Evolutionary conservation across 108 stramenopile genomes (phyloP).

Genomic region (Schizochytrium sp.): DNA sequence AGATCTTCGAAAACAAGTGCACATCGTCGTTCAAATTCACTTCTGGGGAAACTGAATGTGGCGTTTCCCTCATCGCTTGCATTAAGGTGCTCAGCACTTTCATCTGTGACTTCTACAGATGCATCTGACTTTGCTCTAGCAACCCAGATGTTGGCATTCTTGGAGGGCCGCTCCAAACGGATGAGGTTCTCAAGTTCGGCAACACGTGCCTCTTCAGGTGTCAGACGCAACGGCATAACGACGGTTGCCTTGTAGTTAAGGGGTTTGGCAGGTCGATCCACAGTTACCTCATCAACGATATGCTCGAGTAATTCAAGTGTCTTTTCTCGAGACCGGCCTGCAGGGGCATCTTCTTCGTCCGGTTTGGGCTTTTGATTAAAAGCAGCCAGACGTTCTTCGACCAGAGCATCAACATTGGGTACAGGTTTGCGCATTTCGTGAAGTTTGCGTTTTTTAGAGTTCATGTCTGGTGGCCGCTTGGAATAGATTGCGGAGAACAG

Average conservation of each 20-base stretch:
- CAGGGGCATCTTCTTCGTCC: not conserved
- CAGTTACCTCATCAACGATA: not conserved
- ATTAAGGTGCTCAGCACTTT: not conserved
- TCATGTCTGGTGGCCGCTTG: constrained; percentile 46
- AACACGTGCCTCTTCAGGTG: not conserved
- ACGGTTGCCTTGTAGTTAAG: constrained; percentile 17
- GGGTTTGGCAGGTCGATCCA: not conserved
- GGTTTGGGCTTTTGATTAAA: not conserved
- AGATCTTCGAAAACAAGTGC: constrained; percentile 38
- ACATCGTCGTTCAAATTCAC: not conserved
- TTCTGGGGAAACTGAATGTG: not conserved
- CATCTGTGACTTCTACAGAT: not conserved
- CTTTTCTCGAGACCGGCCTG: not conserved
- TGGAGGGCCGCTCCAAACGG: not conserved
- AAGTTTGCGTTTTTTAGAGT: constrained; percentile 28
- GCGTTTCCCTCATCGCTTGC: not conserved
- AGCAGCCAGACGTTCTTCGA: not conserved
- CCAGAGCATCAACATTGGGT: constrained; percentile 4
- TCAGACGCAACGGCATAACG: not conserved
- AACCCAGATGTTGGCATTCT: not conserved
- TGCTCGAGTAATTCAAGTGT: not conserved
- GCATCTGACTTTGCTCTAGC: not conserved
- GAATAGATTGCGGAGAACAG: constrained; percentile 43
- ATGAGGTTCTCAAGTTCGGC: not conserved
- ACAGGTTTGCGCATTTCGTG: constrained; percentile 25